A percentile compares a stretch with the other conserved stretches of the same genome.
Evolutionary conservation across 108 stramenopile genomes (phyloP).

Genomic region (Nitzschia inconspicua): DNA sequence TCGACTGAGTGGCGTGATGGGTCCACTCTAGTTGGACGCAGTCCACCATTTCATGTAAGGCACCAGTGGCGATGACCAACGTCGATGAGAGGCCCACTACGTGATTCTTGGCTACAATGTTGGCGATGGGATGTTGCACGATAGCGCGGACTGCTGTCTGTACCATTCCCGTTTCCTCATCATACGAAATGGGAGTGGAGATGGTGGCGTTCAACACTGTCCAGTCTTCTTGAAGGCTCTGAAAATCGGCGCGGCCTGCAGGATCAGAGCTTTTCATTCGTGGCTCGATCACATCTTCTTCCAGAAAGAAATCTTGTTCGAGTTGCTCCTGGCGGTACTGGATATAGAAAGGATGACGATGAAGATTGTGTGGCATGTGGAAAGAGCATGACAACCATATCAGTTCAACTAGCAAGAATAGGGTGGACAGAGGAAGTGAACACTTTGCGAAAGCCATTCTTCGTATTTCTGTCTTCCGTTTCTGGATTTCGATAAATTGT

Average conservation of each 20-base stretch:
- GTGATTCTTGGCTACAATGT: neutral
- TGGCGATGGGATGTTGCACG: constrained; percentile 3
- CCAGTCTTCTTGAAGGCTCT: neutral
- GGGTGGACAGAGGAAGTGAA: no score
- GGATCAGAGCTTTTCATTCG: neutral
- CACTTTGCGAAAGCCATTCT: no score
- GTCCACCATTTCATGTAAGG: neutral
- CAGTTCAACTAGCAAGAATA: no score
- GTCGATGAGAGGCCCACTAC: neutral
- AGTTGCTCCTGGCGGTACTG: neutral
- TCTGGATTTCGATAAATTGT: no score
- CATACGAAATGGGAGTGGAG: constrained; percentile 2
- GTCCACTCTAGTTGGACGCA: neutral
- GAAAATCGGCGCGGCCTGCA: neutral
- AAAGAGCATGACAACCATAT: no score
- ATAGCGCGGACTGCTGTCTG: constrained; percentile 2
- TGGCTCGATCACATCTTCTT: neutral
- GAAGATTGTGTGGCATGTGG: neutral
- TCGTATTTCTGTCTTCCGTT: no score
- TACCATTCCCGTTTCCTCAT: constrained; percentile 1
- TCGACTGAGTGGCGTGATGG: neutral
- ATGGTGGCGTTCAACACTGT: neutral
- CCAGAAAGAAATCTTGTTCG: neutral
- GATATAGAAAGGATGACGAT: neutral
- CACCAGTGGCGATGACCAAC: neutral